Base-by-base conservation (phyloP, 148 eudicot genomes). In the Cornus controversa region DNA sequence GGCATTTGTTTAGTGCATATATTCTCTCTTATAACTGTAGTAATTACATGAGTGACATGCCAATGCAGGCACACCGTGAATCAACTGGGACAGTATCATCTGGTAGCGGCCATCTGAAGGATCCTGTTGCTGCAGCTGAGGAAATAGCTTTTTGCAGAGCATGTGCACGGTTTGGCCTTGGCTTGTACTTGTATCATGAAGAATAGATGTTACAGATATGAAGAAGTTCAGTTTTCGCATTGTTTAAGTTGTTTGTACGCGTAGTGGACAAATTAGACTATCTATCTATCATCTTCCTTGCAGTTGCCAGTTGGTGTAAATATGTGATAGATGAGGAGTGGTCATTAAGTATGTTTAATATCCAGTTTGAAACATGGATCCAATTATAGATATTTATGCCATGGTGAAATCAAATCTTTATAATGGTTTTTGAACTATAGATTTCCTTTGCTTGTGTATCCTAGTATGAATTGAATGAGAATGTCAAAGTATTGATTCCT, bases 101-200 rank as follows among this genome's bases (percentile, higher is more conserved):
- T 72, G 83, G 78, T 28, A 80, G 84, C 36, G 78, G 79, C 40
- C 72, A 78, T 63, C 73, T 73, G 31, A 76, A 64, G 63, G 97
- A 96, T 75, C 90, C 97, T 77, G 97, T 96, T 85, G 94, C 94
- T 79, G 94, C 92, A 27, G 99, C 99, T 6, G 99, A 96, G 82
- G 93, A 93, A 86, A 81, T 91, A 65, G 99, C 99, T 74, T 96
- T 96, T 79, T 91, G 94, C 79, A 83, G 82, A 81, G 98, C 99
- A 23, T 96, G 99, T 77, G 93, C 97, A 31, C 96, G 99, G 40
- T 96, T 96, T 82, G 99, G 99, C 58, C 99, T 96, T 77, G 99
- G 99, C 69, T 86, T 96, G 82, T 91, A 96, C 80, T 86, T 96
- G 70, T 96, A 93, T 58, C 99, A 93, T 71, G 94, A 91, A 75